Conservation (phyloP, 1,284 basidiomycete species). For the Ceratobasidium sp. region DNA sequence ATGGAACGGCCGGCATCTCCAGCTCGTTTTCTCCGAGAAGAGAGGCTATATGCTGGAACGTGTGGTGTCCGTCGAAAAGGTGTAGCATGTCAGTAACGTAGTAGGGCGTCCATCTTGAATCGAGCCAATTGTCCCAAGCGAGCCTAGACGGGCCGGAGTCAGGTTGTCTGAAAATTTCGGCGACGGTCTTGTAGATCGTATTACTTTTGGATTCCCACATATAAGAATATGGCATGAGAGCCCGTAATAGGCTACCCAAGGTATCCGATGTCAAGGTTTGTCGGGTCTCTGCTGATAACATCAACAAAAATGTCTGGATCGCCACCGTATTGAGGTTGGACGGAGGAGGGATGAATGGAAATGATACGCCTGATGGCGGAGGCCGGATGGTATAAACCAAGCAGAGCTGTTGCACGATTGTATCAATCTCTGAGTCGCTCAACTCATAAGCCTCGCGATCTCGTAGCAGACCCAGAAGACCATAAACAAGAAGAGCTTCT, state of each 20-base stretch:
- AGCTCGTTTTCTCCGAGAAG: constrained; percentile 6
- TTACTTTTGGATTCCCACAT: constrained; percentile 25
- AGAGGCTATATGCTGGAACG: constrained; percentile 18
- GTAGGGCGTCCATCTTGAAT: constrained; percentile 30
- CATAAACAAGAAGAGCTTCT: constrained; percentile 27
- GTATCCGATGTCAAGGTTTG: constrained; percentile 4
- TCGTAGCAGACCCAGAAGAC: constrained; percentile 20
- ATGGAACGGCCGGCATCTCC: constrained; percentile 16
- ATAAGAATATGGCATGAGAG: constrained; percentile 25
- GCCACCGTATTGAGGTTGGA: constrained; percentile 11
- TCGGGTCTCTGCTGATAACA: not conserved
- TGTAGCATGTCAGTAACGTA: constrained; percentile 23
- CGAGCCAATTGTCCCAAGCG: constrained; percentile 19
- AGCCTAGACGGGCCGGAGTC: not conserved
- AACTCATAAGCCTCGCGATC: constrained; percentile 25
- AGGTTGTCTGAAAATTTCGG: constrained; percentile 5
- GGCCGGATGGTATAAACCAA: constrained; percentile 7
- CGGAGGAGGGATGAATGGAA: constrained; percentile 23
- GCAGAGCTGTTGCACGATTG: constrained; percentile 7
- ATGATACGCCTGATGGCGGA: constrained; percentile 7
- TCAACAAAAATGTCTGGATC: constrained; percentile 6
- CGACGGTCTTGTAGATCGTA: constrained; percentile 10
- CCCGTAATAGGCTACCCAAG: not conserved
- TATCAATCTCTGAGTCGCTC: constrained; percentile 2
- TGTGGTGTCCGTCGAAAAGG: not conserved